Evolutionary conservation across 2,329 filamentous ascomycete genomes (phyloP).

Genomic region (Chlorencoelia australis): DNA sequence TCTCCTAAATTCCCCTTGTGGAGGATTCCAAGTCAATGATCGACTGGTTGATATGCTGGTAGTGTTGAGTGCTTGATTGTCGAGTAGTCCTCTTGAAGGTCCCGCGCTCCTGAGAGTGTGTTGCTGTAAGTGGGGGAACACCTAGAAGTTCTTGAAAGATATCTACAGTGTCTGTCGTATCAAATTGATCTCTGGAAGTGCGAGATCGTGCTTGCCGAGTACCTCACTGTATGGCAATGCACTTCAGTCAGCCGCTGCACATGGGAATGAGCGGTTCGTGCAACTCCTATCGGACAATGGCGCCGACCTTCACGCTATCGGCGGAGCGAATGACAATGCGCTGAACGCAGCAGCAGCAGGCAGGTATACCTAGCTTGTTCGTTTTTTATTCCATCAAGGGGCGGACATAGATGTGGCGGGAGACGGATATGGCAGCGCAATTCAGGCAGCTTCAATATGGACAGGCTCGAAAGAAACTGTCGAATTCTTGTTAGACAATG

Average conservation of each 20-base stretch:
- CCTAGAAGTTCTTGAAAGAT: too few relatives aligned
- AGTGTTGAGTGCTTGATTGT: too few relatives aligned
- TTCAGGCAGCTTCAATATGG: slow-evolving; percentile 3
- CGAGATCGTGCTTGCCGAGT: too few relatives aligned
- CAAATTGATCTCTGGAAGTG: too few relatives aligned
- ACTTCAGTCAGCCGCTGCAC: slow-evolving; percentile 5
- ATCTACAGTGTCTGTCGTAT: too few relatives aligned
- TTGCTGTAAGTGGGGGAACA: too few relatives aligned
- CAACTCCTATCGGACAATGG: slow-evolving; percentile 10
- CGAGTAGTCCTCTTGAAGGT: too few relatives aligned
- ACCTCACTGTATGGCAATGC: background rate
- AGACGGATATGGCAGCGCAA: background rate
- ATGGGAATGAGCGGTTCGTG: slow-evolving; percentile 9
- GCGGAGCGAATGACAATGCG: background rate
- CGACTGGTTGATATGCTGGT: too few relatives aligned
- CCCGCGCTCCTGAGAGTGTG: too few relatives aligned
- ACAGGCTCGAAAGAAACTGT: background rate
- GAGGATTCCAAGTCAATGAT: too few relatives aligned
- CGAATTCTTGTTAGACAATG: slow-evolving; percentile 5
- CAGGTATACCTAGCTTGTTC: background rate
- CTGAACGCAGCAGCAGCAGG: slow-evolving; percentile 1
- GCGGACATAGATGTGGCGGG: slow-evolving; percentile 2
- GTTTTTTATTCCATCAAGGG: slow-evolving; percentile 5
- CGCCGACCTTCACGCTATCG: slow-evolving; percentile 10
- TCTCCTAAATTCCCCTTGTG: too few relatives aligned